Conservation (phyloP, 352 stramenopile genomes). For the Pythium aristosporum region DNA sequence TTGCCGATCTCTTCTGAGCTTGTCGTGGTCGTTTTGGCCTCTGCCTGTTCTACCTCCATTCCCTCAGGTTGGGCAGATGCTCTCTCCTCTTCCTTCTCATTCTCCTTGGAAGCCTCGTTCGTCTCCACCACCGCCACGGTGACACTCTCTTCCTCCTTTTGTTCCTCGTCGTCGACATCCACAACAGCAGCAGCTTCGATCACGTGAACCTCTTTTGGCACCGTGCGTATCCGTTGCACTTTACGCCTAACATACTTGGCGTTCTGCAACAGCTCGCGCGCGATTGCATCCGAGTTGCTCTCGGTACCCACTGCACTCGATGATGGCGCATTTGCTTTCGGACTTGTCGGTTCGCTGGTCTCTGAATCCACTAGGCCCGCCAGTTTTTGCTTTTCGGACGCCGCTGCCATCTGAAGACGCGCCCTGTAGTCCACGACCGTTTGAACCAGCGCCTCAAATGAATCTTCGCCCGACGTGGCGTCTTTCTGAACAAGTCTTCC, state of each 20-base stretch:
- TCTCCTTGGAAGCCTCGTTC: background rate
- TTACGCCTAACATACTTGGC: slow-evolving; percentile 58
- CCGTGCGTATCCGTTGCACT: slow-evolving; percentile 27
- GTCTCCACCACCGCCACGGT: background rate
- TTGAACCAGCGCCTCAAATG: slow-evolving; percentile 63
- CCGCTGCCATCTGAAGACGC: slow-evolving; percentile 67
- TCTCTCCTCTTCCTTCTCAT: slow-evolving; percentile 6
- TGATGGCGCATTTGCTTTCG: background rate
- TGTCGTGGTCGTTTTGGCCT: background rate
- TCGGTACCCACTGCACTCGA: background rate
- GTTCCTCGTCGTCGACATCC: slow-evolving; percentile 16
- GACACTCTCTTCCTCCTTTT: slow-evolving; percentile 20
- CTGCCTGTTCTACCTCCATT: slow-evolving; percentile 3
- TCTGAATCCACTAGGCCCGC: slow-evolving; percentile 20
- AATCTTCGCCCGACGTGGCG: background rate
- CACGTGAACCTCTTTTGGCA: slow-evolving; percentile 10
- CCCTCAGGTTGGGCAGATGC: background rate
- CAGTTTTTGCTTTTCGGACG: slow-evolving; percentile 72
- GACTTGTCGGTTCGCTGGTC: background rate
- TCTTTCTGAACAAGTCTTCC: background rate
- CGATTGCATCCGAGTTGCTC: background rate
- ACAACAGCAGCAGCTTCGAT: slow-evolving; percentile 3
- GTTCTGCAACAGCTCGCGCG: slow-evolving; percentile 25
- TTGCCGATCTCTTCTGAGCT: slow-evolving; percentile 4
- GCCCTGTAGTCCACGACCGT: slow-evolving; percentile 70